These are phyloP conservation scores for Favolaschia claudopus DNA, from an alignment of 768 basidiomycete genomes.

Conservation along the genomic window DNA sequence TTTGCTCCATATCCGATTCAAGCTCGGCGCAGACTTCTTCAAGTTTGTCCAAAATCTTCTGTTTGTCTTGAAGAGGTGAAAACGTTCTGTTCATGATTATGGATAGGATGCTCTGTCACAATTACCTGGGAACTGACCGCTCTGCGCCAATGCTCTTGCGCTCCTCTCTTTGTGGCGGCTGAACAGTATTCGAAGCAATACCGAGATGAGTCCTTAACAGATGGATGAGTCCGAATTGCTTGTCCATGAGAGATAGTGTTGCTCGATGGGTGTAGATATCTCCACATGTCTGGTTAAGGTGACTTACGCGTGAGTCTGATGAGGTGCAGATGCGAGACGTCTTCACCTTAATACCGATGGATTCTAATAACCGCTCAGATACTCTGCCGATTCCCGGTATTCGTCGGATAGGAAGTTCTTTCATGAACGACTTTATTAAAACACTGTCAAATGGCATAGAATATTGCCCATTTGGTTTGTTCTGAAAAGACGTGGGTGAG, in stretches of 20 bases:
- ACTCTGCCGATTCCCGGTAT: constrained; percentile 93
- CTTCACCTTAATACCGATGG: constrained; percentile 83
- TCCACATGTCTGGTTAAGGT: constrained; percentile 73
- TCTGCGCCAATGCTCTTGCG: constrained; percentile 94
- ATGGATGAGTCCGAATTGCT: constrained; percentile 80
- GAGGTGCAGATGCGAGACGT: background rate
- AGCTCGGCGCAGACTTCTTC: constrained; percentile 84
- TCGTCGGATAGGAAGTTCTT: constrained; percentile 82
- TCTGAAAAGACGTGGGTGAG: constrained; percentile 49
- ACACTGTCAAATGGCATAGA: constrained; percentile 70
- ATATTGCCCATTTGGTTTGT: constrained; percentile 96
- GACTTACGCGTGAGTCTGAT: constrained; percentile 3
- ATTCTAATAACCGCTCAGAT: constrained; percentile 85
- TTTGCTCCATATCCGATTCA: constrained; percentile 77
- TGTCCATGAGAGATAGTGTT: constrained; percentile 82
- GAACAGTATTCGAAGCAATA: constrained; percentile 83
- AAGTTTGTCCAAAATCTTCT: constrained; percentile 76
- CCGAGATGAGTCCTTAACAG: constrained; percentile 86
- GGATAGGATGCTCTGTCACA: background rate
- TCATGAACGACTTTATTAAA: constrained; percentile 79
- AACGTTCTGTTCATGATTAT: constrained; percentile 70
- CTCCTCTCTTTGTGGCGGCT: constrained; percentile 79
- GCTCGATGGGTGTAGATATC: constrained; percentile 85
- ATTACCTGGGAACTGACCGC: constrained; percentile 52
- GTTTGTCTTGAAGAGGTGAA: constrained; percentile 66